Conservation (phyloP, 2,329 filamentous ascomycete genomes). For the Scedosporium minutisporum region DNA sequence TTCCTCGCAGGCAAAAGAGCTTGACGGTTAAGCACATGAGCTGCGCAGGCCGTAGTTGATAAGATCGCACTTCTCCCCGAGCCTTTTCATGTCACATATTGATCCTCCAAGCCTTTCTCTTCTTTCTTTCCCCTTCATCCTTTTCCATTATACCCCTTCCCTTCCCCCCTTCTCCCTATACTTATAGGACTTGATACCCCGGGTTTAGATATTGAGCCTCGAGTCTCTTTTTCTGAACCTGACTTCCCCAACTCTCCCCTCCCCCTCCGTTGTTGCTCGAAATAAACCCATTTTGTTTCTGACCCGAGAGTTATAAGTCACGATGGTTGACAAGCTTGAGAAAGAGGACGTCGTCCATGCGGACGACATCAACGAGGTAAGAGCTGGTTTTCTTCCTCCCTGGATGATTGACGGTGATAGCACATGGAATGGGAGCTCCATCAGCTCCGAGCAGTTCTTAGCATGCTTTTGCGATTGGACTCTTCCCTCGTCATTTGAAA, state of each 20-base stretch:
- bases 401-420: background rate
- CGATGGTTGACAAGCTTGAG: background rate
- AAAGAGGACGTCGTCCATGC: background rate
- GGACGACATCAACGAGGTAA: conserved; percentile 2
- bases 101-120: background rate
- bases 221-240: conserved; percentile 33
- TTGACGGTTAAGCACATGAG: background rate
- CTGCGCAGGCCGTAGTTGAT: background rate
- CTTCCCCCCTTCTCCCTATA: background rate
- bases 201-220: background rate
- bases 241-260: conserved; percentile 70
- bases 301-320: background rate
- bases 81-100: background rate
- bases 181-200: background rate
- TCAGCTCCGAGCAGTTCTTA: background rate
- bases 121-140: background rate
- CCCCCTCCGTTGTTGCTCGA: conserved; percentile 24
- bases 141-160: background rate
- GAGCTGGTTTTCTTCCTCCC: background rate
- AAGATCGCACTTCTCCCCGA: background rate
- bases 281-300: background rate
- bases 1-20: background rate
- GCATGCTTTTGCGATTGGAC: background rate
- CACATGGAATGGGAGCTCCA: too few species aligned
- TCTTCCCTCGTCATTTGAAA: background rate